Evolutionary conservation across 2,329 filamentous ascomycete genomes (phyloP).

Genomic region (Proliferodiscus dingleyae): DNA sequence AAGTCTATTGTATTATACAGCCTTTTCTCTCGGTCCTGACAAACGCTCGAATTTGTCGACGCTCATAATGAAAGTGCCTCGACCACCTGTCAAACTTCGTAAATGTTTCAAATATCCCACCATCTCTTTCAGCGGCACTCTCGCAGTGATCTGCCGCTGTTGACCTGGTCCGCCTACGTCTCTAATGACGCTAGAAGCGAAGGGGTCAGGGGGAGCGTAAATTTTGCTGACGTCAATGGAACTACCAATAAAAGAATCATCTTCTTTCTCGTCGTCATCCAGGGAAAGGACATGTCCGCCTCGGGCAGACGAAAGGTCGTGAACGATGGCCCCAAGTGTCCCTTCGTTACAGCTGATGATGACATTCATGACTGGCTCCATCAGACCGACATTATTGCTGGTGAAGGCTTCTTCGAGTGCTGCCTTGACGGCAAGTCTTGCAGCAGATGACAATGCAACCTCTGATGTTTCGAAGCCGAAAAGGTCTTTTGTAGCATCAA

Average conservation of each 20-base stretch:
- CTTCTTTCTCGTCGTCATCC: conserved; percentile 34
- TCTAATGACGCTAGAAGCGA: conserved; percentile 47
- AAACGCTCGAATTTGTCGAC: conserved; percentile 69
- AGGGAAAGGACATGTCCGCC: conserved; percentile 72
- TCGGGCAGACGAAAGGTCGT: conserved; percentile 70
- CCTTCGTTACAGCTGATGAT: conserved; percentile 81
- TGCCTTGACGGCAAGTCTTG: conserved; percentile 61
- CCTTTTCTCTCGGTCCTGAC: conserved; percentile 47
- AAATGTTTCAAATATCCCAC: conserved; percentile 88
- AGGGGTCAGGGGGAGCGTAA: conserved; percentile 86
- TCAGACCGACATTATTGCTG: conserved; percentile 55
- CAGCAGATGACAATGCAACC: conserved; percentile 63
- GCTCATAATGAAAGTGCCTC: conserved; percentile 72
- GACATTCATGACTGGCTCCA: conserved; percentile 92
- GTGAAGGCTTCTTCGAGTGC: conserved; percentile 61
- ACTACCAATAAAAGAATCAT: conserved; percentile 12
- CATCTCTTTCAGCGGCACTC: conserved; percentile 94
- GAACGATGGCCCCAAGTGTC: conserved; percentile 74
- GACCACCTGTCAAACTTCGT: conserved; percentile 79
- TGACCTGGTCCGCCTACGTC: conserved; percentile 43
- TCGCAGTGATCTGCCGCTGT: conserved; percentile 68
- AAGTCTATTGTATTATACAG: conserved; percentile 17
- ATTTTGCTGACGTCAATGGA: conserved; percentile 68
- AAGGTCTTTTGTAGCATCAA: conserved; percentile 61
- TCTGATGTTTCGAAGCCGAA: conserved; percentile 63